Evolutionary conservation across 768 basidiomycete species (phyloP), one percentile per base, ranked within the genome.

Genomic region (Boletales sp.): DNA sequence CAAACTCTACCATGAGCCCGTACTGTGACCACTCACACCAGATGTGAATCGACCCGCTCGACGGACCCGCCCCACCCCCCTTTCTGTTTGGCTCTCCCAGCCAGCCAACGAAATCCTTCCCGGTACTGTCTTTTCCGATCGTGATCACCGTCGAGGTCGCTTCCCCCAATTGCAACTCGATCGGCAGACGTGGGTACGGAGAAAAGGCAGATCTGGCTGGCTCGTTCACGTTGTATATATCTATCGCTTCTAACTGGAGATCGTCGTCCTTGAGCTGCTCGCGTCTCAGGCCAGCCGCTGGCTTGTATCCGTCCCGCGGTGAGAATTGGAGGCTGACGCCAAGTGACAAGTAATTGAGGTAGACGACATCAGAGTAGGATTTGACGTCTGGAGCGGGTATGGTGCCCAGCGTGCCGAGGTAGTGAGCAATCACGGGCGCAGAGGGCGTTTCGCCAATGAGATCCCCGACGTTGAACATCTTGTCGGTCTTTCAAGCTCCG

Each of bases 1-100:
- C 89, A 63, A 90, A 90, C 60, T 93, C 90, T 12, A 90, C 78
- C 88, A 93, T 90, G 33, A 93, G 63, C 2, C 90, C 90, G 53
- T 85, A 79, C 57, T 72, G 78, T 25, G 82, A 76, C 94, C 93
- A 96, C 68, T 96, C 92, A 56, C 92, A 88, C 90, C 92, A 96
- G 57, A 95, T 91, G 28, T 85, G 86, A 57, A 95, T 88, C 31
- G 87, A 90, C 35, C 89, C 88, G 2, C 83, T 81, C 18, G 85
- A 86, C 12, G 90, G 90, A 1, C 90, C 90, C 9, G 82, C 73
- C 2, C 94, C 94, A 18, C 94, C 93, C 8, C 94, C 94, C 65
- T 96, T 98, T 53, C 90, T 77, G 61, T 81, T 81, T 8, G 94
- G 94, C 68, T 97, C 94, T 10, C 93, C 93, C 40, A 96, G 64